Base-by-base conservation (phyloP, 148 eudicot genomes). In the Camellia lanceoleosa region DNA sequence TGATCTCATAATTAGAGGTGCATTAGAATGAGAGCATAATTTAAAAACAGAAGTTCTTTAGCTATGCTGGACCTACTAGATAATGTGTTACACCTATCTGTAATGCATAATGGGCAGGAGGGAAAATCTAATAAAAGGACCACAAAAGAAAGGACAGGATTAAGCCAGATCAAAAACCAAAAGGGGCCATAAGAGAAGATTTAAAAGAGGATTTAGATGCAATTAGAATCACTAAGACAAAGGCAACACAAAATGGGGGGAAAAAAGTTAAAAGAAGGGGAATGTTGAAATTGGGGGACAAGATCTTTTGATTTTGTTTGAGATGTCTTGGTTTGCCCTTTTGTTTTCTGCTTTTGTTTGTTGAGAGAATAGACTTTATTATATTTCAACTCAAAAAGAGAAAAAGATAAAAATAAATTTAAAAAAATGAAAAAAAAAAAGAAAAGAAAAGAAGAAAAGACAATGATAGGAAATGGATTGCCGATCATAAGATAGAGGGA, bases 281-380 rank as follows among this genome's bases (percentile, higher is more conserved):
- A 81, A 83, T 65, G 79, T 64, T 86, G 77, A 81, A 83, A 63
- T 74, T 74, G 38, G 76, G 76, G 82, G 68, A 74, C 84, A 62
- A 60, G 73, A 61, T 77, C 84, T 86, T 86, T 80, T 69, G 77
- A 74, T 83, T 86, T 83, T 78, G 84, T 54, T 43, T 59, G 81
- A 76, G 69, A 71, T 82, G 82, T 82, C 84, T 81, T 85, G 68
- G 84, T 80, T 83, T 51, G 19, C 63, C 12, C 82, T 76, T 80
- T 78, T 72, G 11, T 67, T 78, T 51, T 59, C 54, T 80, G 74
- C 75, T 82, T 80, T 83, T 86, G 78, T 77, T 70, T 18, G 78
- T 77, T 77, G 77, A 70, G 75, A 77, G 77, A 80, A 59, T 63
- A 80, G 75, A 77, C 79, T 82, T 83, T 77, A 78, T 60, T 70